Percentiles rank a stretch among this genome's conserved stretches.
Conservation (phyloP, 2,329 filamentous ascomycete genomes). For the Cercospora zeae-maydis region DNA sequence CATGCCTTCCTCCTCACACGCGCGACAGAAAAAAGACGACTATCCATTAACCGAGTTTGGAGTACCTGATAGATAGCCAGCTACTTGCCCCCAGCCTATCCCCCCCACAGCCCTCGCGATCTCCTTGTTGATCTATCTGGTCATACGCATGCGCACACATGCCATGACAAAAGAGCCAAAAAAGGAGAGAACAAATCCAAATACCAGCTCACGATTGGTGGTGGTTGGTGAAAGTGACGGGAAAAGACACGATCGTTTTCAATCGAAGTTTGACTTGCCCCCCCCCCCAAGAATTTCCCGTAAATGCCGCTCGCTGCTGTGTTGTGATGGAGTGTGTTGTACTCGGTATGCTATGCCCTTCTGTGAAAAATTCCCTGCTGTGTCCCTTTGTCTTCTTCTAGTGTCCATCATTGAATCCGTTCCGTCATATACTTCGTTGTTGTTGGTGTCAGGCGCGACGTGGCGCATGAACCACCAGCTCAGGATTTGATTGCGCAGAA, state of each 20-base stretch:
- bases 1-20: too few species aligned
- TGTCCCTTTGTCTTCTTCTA: background rate
- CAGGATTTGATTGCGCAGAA: conserved; percentile 50
- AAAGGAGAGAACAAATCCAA: background rate
- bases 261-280: background rate
- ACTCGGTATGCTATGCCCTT: background rate
- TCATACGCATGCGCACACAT: background rate
- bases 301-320: background rate
- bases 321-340: background rate
- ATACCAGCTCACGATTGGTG: background rate
- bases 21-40: too few species aligned
- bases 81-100: background rate
- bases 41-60: background rate
- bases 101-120: background rate
- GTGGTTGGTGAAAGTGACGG: too few species aligned
- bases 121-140: background rate
- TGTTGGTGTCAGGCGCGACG: background rate
- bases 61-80: background rate
- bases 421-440: background rate
- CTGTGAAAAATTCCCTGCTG: background rate
- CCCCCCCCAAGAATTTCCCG: background rate
- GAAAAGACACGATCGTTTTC: too few species aligned
- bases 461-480: background rate
- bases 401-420: background rate
- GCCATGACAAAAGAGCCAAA: background rate